Conservation (phyloP, 129 eudicot species). For the Erigeron canadensis region DNA sequence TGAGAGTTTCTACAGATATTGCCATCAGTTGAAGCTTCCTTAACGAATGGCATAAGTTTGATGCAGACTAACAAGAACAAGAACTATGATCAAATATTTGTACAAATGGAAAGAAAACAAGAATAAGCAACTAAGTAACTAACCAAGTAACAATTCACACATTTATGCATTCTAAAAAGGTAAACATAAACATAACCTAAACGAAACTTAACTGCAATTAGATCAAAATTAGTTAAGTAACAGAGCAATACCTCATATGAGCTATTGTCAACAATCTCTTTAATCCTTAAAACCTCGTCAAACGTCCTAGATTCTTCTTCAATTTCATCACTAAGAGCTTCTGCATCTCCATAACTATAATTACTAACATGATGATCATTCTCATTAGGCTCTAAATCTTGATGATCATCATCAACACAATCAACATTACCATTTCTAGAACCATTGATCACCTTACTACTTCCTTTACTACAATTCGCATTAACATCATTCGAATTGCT, state of each 20-base stretch:
- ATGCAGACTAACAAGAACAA: slow-evolving; percentile 46
- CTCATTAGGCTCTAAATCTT: slow-evolving; percentile 33
- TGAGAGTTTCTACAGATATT: slow-evolving; percentile 64
- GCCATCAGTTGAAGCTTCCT: slow-evolving; percentile 76
- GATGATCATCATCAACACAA: slow-evolving; percentile 29
- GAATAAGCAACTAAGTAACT: neutral
- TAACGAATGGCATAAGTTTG: slow-evolving; percentile 55
- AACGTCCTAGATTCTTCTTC: slow-evolving; percentile 51
- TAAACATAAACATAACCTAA: neutral
- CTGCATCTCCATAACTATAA: slow-evolving; percentile 74
- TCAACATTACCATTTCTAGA: slow-evolving; percentile 33
- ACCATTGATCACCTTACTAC: slow-evolving; percentile 34
- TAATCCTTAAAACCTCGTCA: slow-evolving; percentile 77
- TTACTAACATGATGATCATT: slow-evolving; percentile 42
- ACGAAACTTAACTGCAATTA: neutral
- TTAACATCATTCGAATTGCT: slow-evolving; percentile 18
- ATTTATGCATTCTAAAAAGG: neutral
- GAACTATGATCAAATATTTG: slow-evolving; percentile 19
- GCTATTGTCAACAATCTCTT: slow-evolving; percentile 59
- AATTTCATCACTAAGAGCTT: slow-evolving; percentile 83
- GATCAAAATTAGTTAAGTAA: neutral
- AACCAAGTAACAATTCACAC: neutral
- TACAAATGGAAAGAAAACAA: slow-evolving; percentile 2
- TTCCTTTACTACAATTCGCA: slow-evolving; percentile 35
- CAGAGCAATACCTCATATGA: slow-evolving; percentile 58